Conservation (phyloP, 257 asterid genomes). For the Anisodus acutangulus region DNA sequence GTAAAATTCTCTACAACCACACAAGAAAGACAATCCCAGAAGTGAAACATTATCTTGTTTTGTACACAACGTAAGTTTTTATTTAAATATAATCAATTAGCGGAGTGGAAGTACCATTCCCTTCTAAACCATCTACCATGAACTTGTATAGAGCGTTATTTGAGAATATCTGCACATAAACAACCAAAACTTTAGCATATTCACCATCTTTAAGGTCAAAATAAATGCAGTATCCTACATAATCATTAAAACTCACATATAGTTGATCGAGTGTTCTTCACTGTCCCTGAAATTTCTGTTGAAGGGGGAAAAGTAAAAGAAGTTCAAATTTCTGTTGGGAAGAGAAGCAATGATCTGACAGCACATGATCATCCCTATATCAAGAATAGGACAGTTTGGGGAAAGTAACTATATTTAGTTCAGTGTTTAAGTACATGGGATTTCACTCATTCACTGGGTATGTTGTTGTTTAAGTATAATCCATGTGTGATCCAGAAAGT, state of each 20-base stretch:
- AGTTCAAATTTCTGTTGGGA: background rate
- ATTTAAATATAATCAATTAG: conserved; percentile 16
- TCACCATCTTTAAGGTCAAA: conserved; percentile 3
- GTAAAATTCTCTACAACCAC: background rate
- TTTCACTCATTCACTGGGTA: no score
- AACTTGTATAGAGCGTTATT: background rate
- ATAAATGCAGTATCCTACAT: background rate
- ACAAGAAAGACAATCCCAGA: background rate
- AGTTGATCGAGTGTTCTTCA: background rate
- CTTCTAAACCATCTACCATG: background rate
- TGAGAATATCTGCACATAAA: background rate
- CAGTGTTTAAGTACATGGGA: background rate
- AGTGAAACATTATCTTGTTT: background rate
- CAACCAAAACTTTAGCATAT: conserved; percentile 2
- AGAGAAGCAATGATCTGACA: background rate
- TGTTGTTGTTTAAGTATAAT: no score
- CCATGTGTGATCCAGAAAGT: background rate
- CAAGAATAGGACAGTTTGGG: background rate
- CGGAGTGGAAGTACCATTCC: background rate
- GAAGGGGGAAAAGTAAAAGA: background rate
- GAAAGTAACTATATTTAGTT: background rate
- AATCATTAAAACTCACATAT: background rate
- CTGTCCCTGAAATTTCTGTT: background rate
- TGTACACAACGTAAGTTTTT: background rate
- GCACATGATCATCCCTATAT: background rate